Evolutionary conservation across 257 asterid genomes (phyloP).

Genomic region (Fraxinus anomala): DNA sequence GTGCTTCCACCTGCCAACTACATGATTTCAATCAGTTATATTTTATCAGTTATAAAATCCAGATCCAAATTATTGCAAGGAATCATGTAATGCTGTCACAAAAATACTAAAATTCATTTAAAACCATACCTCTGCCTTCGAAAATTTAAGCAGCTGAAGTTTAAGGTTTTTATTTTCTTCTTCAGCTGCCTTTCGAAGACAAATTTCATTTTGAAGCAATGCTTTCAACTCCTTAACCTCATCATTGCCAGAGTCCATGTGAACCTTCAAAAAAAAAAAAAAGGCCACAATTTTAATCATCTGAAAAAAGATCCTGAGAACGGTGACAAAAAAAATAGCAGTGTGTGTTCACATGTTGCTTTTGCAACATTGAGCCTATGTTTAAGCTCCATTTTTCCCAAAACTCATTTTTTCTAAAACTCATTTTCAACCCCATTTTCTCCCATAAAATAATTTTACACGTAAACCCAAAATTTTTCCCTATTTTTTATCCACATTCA

Average conservation of each 20-base stretch:
- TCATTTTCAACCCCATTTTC: too few species aligned
- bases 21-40: constrained; percentile 42
- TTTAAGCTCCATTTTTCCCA: too few species aligned
- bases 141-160: constrained; percentile 50
- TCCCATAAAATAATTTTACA: too few species aligned
- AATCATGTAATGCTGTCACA: constrained; percentile 7
- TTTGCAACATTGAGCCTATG: neutral
- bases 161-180: constrained; percentile 67
- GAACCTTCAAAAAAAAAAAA: constrained; percentile 39
- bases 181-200: constrained; percentile 78
- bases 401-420: too few species aligned
- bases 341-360: constrained; percentile 13
- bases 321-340: constrained; percentile 10
- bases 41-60: constrained; percentile 25
- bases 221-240: constrained; percentile 68
- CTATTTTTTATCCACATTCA: too few species aligned
- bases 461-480: too few species aligned
- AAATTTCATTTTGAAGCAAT: constrained; percentile 73
- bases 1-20: constrained; percentile 71
- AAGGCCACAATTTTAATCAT: constrained; percentile 27
- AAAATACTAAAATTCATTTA: constrained; percentile 18
- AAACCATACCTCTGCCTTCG: constrained; percentile 58
- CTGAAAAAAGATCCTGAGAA: constrained; percentile 10
- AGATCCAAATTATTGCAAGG: constrained; percentile 25
- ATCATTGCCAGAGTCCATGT: constrained; percentile 43